Base-by-base conservation (phyloP, 163 green algal genomes). In the Picocystis sp. region DNA sequence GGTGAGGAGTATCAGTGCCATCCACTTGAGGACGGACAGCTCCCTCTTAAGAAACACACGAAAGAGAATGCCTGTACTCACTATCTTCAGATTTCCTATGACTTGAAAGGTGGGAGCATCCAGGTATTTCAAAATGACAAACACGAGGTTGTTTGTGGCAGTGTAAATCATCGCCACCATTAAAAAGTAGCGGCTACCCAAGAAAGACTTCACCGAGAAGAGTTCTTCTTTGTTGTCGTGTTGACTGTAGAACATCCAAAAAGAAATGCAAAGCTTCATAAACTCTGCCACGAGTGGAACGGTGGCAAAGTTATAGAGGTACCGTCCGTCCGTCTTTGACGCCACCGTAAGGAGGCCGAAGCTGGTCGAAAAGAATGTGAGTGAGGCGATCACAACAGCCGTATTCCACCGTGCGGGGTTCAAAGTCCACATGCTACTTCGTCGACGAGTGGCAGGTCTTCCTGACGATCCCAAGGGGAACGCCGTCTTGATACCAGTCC, bases 81-180 rank as follows among this genome's bases (percentile, higher is more conserved):
- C 52, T 22, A 86, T 84, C 50, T 86, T 86, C n/a, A 86, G 61
- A 57, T 86, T 86, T 53, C 69, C 66, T 35, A 84, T 61, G 45
- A 86, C 79, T 62, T 86, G 77, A 52, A 77, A 83, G 6, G 73
- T 83, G n/a, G 70, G 57, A 0, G 77, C 50, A 58, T 81, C 71
- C 46, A 85, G 61, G 17, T 75, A 74, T 12, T 61, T 54, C 23
- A 85, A 60, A 13, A 72, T 76, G 49, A 64, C 55, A 23, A 84
- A 84, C 62, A 81, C 70, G 13, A 64, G 14, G 65, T 35, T 15
- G 45, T 47, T 22, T 47, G 43, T 21, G 12, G 47, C n/a, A 60
- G 47, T 15, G 69, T 25, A 41, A 23, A 54, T 29, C 49, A 63
- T 25, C 22, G 57, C n/a, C 38, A 42, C 13, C 24, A 19, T 35